Evolutionary conservation across 2,329 filamentous ascomycete genomes (phyloP).

Genomic region (Colletotrichum trifolii): DNA sequence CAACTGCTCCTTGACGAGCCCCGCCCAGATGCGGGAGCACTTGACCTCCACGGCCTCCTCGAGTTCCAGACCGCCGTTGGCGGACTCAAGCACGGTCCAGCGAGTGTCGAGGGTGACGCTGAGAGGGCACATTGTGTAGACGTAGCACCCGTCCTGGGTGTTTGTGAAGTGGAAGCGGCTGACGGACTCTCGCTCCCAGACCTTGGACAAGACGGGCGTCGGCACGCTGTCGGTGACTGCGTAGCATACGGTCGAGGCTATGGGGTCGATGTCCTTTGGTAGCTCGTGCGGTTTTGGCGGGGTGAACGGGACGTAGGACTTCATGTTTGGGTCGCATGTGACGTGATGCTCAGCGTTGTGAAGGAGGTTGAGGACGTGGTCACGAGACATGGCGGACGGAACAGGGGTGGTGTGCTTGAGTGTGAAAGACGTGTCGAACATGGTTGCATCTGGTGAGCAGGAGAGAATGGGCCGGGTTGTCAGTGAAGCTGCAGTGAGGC

Average conservation of each 20-base stretch:
- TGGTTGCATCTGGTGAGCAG: not conserved
- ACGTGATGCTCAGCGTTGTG: constrained; percentile 12
- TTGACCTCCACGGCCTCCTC: not conserved
- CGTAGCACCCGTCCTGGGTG: constrained; percentile 1
- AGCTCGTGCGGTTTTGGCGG: constrained; percentile 2
- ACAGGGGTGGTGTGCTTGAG: constrained; percentile 8
- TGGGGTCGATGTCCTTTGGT: not conserved
- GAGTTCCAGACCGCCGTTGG: not conserved
- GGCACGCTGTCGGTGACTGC: constrained; percentile 11
- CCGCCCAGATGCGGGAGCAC: constrained; percentile 2
- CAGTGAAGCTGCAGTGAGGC: too few relatives aligned
- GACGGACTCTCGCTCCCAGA: constrained; percentile 2
- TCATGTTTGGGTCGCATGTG: constrained; percentile 1
- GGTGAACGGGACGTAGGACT: not conserved
- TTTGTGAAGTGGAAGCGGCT: constrained; percentile 4
- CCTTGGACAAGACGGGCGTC: not conserved
- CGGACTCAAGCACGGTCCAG: not conserved
- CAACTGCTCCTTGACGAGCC: constrained; percentile 7
- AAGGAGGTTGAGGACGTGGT: constrained; percentile 2
- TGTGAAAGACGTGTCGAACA: constrained; percentile 1
- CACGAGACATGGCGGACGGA: constrained; percentile 3
- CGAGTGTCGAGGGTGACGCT: constrained; percentile 3
- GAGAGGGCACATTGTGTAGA: not conserved
- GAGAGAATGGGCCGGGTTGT: too few relatives aligned
- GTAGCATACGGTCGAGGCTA: not conserved